phyloP scores from a whole-genome alignment of 2,329 filamentous ascomycete genomes.

The Trichoderma lentiforme region DNA sequence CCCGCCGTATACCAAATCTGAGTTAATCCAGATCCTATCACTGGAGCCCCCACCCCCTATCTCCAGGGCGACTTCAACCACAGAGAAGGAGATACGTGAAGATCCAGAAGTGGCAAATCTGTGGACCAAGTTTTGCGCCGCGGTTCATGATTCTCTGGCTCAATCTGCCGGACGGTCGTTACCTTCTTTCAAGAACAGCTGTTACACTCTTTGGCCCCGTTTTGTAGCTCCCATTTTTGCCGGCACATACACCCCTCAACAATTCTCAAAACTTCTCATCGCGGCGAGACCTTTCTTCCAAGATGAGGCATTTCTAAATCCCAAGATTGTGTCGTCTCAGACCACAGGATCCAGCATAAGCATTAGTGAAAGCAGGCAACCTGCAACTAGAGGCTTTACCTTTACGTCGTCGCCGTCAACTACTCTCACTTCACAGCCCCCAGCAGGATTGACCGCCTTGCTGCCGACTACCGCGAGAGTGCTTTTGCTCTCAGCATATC shows the following conservation, averaged over 20 bases:
- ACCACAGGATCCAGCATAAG: background rate
- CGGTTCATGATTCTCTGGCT: constrained; percentile 82
- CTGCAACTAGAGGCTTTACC: background rate
- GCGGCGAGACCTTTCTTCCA: constrained; percentile 67
- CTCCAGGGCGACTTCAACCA: constrained; percentile 41
- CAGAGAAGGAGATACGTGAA: background rate
- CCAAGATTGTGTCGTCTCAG: constrained; percentile 50
- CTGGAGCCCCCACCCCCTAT: constrained; percentile 43
- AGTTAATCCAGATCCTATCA: constrained; percentile 76
- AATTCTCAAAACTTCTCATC: constrained; percentile 81
- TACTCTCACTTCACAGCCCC: background rate
- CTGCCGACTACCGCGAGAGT: constrained; percentile 72
- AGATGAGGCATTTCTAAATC: constrained; percentile 66
- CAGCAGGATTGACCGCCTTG: constrained; percentile 49
- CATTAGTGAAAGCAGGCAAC: background rate
- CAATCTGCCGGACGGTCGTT: constrained; percentile 79
- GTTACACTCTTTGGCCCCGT: constrained; percentile 74
- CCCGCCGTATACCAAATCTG: constrained; percentile 74
- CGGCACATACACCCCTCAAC: constrained; percentile 69
- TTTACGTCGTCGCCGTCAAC: background rate
- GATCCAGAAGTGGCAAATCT: constrained; percentile 60
- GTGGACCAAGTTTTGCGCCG: constrained; percentile 76
- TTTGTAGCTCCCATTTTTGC: constrained; percentile 76
- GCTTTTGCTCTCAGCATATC: constrained; percentile 72
- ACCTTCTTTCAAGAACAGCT: constrained; percentile 66